Percentiles rank a stretch among this genome's conserved stretches.
Conservation (phyloP, 805 yeast genomes). For the Sungouiozyma intestinalis region DNA sequence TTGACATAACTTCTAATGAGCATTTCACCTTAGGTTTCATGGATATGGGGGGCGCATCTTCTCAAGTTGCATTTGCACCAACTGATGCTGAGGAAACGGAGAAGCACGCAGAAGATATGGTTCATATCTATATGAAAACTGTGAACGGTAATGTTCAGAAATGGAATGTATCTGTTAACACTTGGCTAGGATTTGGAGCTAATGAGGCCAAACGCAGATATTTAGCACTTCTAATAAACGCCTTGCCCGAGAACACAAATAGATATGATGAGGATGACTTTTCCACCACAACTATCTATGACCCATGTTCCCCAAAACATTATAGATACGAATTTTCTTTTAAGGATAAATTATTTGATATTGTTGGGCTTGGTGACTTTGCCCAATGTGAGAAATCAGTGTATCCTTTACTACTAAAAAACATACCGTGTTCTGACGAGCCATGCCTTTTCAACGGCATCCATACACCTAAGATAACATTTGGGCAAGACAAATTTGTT, state of each 20-base stretch:
- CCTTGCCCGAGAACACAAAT: constrained; percentile 40
- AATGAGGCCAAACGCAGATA: constrained; percentile 81
- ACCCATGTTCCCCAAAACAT: constrained; percentile 75
- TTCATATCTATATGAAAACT: constrained; percentile 52
- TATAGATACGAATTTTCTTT: constrained; percentile 39
- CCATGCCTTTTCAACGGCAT: constrained; percentile 94
- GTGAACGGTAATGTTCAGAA: constrained; percentile 59
- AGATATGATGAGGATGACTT: constrained; percentile 37
- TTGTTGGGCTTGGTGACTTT: constrained; percentile 72
- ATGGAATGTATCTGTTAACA: constrained; percentile 86
- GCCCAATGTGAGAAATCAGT: constrained; percentile 59
- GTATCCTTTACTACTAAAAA: constrained; percentile 68
- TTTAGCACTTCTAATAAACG: constrained; percentile 43
- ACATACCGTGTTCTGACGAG: constrained; percentile 70
- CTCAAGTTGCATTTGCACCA: constrained; percentile 92
- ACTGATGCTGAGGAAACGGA: constrained; percentile 45
- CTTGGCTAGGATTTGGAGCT: constrained; percentile 98
- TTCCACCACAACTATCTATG: constrained; percentile 34
- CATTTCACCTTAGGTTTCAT: constrained; percentile 79
- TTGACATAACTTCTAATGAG: constrained; percentile 24
- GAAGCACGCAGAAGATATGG: constrained; percentile 64
- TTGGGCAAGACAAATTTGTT: constrained; percentile 67
- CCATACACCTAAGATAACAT: constrained; percentile 84
- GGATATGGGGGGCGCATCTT: constrained; percentile 99
- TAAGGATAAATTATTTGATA: constrained; percentile 36